Evolutionary conservation across 108 stramenopile species (phyloP), one percentile per base, ranked within the genome.

Genomic region (Chaetoceros muelleri): DNA sequence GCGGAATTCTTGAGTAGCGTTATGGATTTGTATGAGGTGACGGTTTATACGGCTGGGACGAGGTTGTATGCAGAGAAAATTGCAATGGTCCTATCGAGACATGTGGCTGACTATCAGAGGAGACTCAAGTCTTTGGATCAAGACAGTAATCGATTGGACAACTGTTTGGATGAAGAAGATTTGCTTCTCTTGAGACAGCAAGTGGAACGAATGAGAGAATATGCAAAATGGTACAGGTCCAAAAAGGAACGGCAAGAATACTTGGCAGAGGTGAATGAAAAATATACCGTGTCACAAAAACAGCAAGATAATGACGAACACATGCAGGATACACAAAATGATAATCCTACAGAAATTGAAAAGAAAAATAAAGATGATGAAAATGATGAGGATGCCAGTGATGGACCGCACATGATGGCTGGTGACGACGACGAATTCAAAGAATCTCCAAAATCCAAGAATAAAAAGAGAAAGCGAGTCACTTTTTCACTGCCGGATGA

Each of bases 1-100:
- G 73, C 77, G 51, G 76, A 77, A 55, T 93, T 93, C 51, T 73
- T 93, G 19, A 46, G 66, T 7, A 49, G 55, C 28, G 79, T 80
- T 20, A 63, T 67, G 55, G 59, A 67, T 16, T 66, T 46, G 28
- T 93, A 87, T 70, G 85, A 93, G 61, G 25, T 93, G 2, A 76
- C 83, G 3, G 76, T 93, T 10, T 93, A 93, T 62, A 93, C 92
- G 25, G 92, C 92, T 17, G 92, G 92, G 34, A 90, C 87, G 16
- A 69, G 86, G 26, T 60, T 78, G n/a, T 93, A 93, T 65, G 92
- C 92, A 0, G 85, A 90, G 66, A 74, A 84, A 67, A 80, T 93
- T 55, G 78, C 84, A 2, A 67, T 84, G 26, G 72, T 90, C 50
- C 67, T 93, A 22, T 74, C 80, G 60, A 78, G 89, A 28, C 68